Conservation (phyloP, 208 protist genomes). For the Herpetomonas tarakana region DNA sequence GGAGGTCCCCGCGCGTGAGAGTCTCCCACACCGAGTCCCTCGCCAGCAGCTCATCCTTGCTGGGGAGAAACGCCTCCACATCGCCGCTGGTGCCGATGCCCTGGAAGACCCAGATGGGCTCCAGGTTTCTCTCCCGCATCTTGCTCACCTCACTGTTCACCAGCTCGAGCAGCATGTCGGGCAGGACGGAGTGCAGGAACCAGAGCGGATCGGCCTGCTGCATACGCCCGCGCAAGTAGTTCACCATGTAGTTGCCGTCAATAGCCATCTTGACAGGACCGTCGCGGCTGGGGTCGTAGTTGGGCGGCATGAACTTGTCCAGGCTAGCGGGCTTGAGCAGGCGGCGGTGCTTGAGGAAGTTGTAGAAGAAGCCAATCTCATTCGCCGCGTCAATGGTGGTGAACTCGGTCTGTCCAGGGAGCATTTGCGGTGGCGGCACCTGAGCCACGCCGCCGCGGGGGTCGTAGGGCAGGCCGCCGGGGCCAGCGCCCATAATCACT, state of each 20-base stretch:
- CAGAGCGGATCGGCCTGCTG: conserved; percentile 64
- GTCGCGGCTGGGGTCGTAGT: conserved; percentile 34
- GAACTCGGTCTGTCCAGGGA: background rate
- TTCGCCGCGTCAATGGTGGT: background rate
- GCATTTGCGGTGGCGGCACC: background rate
- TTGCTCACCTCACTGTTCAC: conserved; percentile 61
- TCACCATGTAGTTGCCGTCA: conserved; percentile 79
- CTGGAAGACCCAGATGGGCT: conserved; percentile 84
- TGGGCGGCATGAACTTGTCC: conserved; percentile 38
- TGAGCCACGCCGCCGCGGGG: background rate
- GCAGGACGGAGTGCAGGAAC: conserved; percentile 78
- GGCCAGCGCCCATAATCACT: conserved; percentile 22
- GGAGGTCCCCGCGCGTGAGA: conserved; percentile 52
- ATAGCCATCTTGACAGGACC: conserved; percentile 59
- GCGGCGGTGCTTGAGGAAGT: conserved; percentile 54
- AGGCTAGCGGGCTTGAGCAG: conserved; percentile 48
- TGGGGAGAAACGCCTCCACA: conserved; percentile 73
- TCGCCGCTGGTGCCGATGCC: conserved; percentile 81
- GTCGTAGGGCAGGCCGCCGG: conserved; percentile 25
- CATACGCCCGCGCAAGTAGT: conserved; percentile 54
- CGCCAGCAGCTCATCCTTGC: conserved; percentile 41
- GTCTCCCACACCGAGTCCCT: conserved; percentile 65
- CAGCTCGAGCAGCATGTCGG: conserved; percentile 57
- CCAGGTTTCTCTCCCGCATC: conserved; percentile 58
- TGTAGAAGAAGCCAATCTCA: conserved; percentile 32